Evolutionary conservation across 305 asterid genomes (phyloP), one percentile per base, ranked within the genome.

Genomic region (Fraxinus baroniana): DNA sequence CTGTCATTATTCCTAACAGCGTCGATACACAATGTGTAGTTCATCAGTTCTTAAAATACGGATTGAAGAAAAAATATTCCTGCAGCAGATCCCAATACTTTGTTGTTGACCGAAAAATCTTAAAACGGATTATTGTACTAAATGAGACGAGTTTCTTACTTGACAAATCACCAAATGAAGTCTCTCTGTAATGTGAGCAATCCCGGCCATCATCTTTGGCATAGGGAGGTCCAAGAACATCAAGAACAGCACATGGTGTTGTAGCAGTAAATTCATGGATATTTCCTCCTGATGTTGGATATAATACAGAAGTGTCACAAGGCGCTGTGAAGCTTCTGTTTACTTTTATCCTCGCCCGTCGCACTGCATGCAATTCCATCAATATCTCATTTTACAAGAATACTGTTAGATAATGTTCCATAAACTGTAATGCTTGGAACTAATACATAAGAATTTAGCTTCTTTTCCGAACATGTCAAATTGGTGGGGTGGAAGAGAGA

Each of bases 271-370:
- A 93, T 83, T 91, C 94, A 33, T 94, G 98, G 79, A 94, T 92
- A 81, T 94, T 94, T 74, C 98, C 98, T 84, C 97, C 98, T 6
- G 93, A 89, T 17, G 97, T 92, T 17, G 98, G 98, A 82, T 94
- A 92, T 36, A 94, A 66, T 6, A 94, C 95, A 0, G 94, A 92
- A 22, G 97, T 82, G 64, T 88, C 87, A 72, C 97, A 93, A 1
- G 97, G 95, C n/a, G 97, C 90, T 17, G 89, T 90, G 88, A 92
- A 92, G 24, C 33, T 74, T 75, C 77, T 78, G 79, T 93, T 87
- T 7, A 90, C 90, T 76, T 84, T 93, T 41, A 94, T 80, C 87
- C 85, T 88, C 3, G 97, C 98, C 86, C 89, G 75, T 86, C 91
- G 82, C 55, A 18, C 93, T 90, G 89, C 75, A 52, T 52, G 64